phyloP scores from a whole-genome alignment of 805 yeast species.

The Ogataea glucozyma region DNA sequence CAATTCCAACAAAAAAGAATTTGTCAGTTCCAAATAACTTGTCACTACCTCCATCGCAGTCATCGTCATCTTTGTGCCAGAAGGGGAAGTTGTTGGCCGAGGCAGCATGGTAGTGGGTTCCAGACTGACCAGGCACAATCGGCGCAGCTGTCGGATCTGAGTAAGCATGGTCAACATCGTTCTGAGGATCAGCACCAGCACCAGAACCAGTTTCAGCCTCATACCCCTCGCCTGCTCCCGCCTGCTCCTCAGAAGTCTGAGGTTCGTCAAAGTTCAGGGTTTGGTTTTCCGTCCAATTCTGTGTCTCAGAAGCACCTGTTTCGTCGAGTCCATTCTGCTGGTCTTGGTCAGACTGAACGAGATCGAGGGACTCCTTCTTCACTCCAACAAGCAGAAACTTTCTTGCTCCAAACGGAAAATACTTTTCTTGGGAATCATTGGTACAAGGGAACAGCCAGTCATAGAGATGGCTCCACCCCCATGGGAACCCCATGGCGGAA shows the following conservation, averaged over 20 bases:
- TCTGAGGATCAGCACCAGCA: neutral
- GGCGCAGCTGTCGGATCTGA: neutral
- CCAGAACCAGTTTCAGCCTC: neutral
- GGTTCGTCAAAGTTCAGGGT: slow-evolving; percentile 3
- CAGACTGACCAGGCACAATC: neutral
- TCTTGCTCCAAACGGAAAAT: slow-evolving; percentile 31
- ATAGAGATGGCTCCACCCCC: slow-evolving; percentile 24
- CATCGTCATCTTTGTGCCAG: slow-evolving; percentile 16
- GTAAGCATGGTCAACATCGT: no score
- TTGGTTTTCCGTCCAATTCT: slow-evolving; percentile 8
- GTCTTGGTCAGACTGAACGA: neutral
- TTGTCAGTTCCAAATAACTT: slow-evolving; percentile 28
- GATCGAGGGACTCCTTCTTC: slow-evolving; percentile 16
- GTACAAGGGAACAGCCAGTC: slow-evolving; percentile 13
- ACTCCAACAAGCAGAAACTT: slow-evolving; percentile 30
- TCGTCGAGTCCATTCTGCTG: neutral
- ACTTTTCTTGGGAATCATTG: slow-evolving; percentile 11
- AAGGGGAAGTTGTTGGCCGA: slow-evolving; percentile 17
- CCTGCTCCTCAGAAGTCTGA: neutral
- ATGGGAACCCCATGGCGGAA: slow-evolving; percentile 32
- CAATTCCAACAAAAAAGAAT: slow-evolving; percentile 33
- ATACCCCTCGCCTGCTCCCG: neutral
- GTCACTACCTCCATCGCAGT: slow-evolving; percentile 20
- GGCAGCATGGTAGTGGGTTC: neutral
- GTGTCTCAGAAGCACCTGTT: slow-evolving; percentile 3